Evolutionary conservation across 2,329 filamentous ascomycete species (phyloP).

Genomic region (Septoria petroselini): DNA sequence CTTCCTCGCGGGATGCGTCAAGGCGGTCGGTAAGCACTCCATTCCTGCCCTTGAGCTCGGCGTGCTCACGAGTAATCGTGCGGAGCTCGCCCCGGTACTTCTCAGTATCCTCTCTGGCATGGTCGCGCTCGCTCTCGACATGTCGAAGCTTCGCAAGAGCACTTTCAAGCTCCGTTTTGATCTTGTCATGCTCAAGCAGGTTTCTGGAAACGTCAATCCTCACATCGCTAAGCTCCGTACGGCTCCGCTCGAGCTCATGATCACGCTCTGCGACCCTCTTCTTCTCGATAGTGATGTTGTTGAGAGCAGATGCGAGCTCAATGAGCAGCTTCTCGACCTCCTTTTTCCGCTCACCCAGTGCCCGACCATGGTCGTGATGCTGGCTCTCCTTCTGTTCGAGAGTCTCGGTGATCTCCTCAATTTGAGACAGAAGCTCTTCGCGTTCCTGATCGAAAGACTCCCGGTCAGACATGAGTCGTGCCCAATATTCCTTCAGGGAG

Average conservation of each 20-base stretch:
- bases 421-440: conserved; percentile 33
- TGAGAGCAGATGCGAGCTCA: conserved; percentile 31
- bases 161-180: conserved; percentile 29
- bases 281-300: conserved; percentile 29
- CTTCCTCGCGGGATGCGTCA: conserved; percentile 32
- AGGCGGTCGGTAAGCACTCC: conserved; percentile 29
- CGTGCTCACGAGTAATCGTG: conserved; percentile 32
- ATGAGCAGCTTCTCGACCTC: conserved; percentile 36
- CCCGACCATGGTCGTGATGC: conserved; percentile 29
- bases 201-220: conserved; percentile 25
- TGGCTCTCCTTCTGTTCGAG: conserved; percentile 29
- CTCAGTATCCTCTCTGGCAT: conserved; percentile 30
- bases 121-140: conserved; percentile 31
- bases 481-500: conserved; percentile 35
- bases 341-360: conserved; percentile 31
- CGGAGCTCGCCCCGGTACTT: conserved; percentile 31
- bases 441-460: conserved; percentile 32
- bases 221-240: conserved; percentile 29
- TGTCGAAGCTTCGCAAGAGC: conserved; percentile 25
- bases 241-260: conserved; percentile 29
- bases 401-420: conserved; percentile 32
- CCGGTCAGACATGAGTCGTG: conserved; percentile 32
- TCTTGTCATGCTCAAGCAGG: conserved; percentile 31
- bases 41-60: conserved; percentile 30
- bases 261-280: conserved; percentile 33